Base-by-base conservation (phyloP, 306 rosid species). In the Casuarina glauca region DNA sequence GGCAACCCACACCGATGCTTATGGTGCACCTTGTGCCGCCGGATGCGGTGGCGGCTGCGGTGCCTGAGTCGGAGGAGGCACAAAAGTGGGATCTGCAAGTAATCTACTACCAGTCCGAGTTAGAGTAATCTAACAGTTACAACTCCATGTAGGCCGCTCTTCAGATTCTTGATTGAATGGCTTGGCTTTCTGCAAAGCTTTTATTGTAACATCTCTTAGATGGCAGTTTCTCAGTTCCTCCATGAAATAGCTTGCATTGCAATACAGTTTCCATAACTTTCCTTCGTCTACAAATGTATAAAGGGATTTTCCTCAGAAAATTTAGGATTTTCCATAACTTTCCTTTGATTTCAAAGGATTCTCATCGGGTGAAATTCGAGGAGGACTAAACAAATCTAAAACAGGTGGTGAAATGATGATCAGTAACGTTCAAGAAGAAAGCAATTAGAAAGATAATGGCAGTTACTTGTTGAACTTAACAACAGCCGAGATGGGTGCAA, bases 1-100 rank as follows among this genome's bases (percentile, higher is more conserved):
- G 4, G 42, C 82, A 3, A 42, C 78, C 4, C 72, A 79, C 51
- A 69, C 68, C 19, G 69, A 80, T 13, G 79, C 76, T 6, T 69
- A 84, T 15, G 79, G 85, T 5, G 41, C 97, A 0, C 74, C 83
- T 5, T 87, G 96, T 76, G 17, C 79, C 0, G 84, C 79, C 4
- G 90, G 82, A 70, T 70, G 88, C 76, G 92, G 89, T 4, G 91
- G 78, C 55, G 89, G 64, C 70, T 90, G 90, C 60, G 94, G 90
- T 71, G 87, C 67, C 61, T 90, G 84, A 90, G 32, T 54, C 55
- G 73, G 38, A 16, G 0, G 13, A 36, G 8, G 16, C 69, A 36
- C 44, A 36, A 62, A 19, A 62, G 36, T 61, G 9, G 13, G 39
- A 10, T 10, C 4, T 6, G 36, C 39, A 61, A 35, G 5, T 9